phyloP scores from a whole-genome alignment of 495 filamentous ascomycete species.

The Daldinia concentrica region DNA sequence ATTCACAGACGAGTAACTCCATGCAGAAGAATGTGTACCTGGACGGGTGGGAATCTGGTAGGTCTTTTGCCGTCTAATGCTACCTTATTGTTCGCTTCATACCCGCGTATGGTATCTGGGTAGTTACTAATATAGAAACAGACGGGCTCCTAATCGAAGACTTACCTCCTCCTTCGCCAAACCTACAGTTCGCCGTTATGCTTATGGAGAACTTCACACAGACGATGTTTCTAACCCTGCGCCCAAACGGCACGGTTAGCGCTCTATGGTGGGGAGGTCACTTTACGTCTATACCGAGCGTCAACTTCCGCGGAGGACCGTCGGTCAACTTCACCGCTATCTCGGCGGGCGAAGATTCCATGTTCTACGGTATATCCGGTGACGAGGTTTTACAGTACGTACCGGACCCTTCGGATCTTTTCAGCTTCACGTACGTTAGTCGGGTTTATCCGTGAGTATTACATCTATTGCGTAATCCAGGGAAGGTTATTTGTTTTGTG shows the following conservation, averaged over 20 bases:
- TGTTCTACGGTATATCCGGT: conserved; percentile 32
- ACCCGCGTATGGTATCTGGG: neutral
- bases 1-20: neutral
- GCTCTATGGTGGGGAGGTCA: conserved; percentile 9
- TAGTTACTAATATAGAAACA: conserved; percentile 3
- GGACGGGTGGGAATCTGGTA: conserved; percentile 8
- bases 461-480: neutral
- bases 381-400: conserved; percentile 31
- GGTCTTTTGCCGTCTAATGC: neutral
- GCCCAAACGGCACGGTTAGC: conserved; percentile 33
- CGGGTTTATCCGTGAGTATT: conserved; percentile 32
- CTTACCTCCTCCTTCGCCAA: conserved; percentile 12
- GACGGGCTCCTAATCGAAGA: neutral
- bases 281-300: conserved; percentile 6
- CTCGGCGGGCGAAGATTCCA: conserved; percentile 17
- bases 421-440: conserved; percentile 9
- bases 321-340: conserved; percentile 34
- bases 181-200: conserved; percentile 24
- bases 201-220: conserved; percentile 11
- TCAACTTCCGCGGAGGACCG: conserved; percentile 31
- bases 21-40: conserved; percentile 19
- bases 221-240: conserved; percentile 17
- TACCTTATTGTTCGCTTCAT: neutral
- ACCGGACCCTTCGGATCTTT: conserved; percentile 1
- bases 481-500: neutral